Evolutionary conservation across 163 green algal genomes (phyloP), one percentile per base, ranked within the genome.

Genomic region (Dunaliella salina): DNA sequence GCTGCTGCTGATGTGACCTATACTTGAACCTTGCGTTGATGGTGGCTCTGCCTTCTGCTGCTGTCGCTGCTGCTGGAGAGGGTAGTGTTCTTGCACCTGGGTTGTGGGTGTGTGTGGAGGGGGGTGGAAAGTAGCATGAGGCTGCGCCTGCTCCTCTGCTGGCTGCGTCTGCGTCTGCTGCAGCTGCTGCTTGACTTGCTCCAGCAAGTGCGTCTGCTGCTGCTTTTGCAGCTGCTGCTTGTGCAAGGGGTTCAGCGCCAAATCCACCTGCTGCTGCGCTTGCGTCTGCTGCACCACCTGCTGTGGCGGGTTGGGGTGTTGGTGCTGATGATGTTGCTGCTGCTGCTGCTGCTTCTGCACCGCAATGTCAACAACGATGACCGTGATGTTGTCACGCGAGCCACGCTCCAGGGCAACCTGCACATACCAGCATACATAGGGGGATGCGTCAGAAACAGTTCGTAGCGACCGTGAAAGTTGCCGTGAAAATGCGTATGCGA

Each of bases 301-400:
- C 32, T 82, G 30, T 1, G 12, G 20, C 32, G 79, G 8, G 15
- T n/a, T 18, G 15, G 33, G 79, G 40, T 50, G 34, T 26, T n/a
- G 79, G 32, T 57, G 30, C 1, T 4, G 72, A 25, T 33, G 67
- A 29, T 79, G 67, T 12, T 8, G 8, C 40, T 82, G 33, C 80
- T 84, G 35, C 1, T 72, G 80, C 0, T 72, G 22, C 1, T 71
- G 35, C 75, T 46, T 81, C 30, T 33, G 80, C 24, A 72, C 17
- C 12, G 40, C 32, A 34, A 94, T 67, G 45, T 94, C 91, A 0
- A 93, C 86, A 1, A 93, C 82, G 26, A 92, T 82, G 40, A 92
- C 90, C 0, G 90, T 94, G 57, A 94, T 92, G 85, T 94, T 93
- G 75, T 94, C 91, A 0, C 87, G 63, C 33, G 80, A 90, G 80